Evolutionary conservation across 2,329 filamentous ascomycete genomes (phyloP), one percentile per base, ranked within the genome.

Genomic region (Calonectria henricotiae): DNA sequence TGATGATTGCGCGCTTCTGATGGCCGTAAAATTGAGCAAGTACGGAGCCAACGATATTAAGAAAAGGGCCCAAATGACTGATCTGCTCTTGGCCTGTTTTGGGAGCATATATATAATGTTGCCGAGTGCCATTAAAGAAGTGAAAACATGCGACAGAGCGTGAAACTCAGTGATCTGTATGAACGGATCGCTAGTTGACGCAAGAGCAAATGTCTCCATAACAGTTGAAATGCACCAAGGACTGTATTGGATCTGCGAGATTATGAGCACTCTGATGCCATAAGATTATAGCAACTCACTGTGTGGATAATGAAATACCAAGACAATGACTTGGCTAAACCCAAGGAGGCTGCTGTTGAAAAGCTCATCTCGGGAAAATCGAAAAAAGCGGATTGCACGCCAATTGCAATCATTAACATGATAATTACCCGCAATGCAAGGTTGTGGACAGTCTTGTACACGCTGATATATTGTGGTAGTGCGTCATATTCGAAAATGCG

Each of bases 301-400:
- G 77, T 71, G 49, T 78, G 76, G 3, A 80, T 77, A 0, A 73
- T 74, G 32, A 80, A 84, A 64, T 77, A 82, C 83, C 83, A 86
- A 2, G 78, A 74, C 0, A 65, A 67, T 0, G 80, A 79, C 25
- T 84, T 85, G 0, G 72, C 54, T 0, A 78, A 25, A 0, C 79
- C 82, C 2, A 82, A 44, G 0, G 71, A 27, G 8, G 49, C 11
- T 5, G 58, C 32, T 0, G 43, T 35, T 5, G 41, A 4, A 8
- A 62, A 37, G n/a, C 27, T 23, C 2, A 62, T 25, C 7, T 6
- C 8, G 5, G 51, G 51, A 25, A 39, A 32, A 8, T 44, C 39
- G 6, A 62, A 11, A 13, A 23, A 5, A n/a, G 11, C 27, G 12
- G 8, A 46, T 23, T 47, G 60, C 1, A 47, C 20, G n/a, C 12